Percentiles rank a stretch among this genome's conserved stretches.
Conservation (phyloP, 1,284 basidiomycete species). For the Ustilago tritici region DNA sequence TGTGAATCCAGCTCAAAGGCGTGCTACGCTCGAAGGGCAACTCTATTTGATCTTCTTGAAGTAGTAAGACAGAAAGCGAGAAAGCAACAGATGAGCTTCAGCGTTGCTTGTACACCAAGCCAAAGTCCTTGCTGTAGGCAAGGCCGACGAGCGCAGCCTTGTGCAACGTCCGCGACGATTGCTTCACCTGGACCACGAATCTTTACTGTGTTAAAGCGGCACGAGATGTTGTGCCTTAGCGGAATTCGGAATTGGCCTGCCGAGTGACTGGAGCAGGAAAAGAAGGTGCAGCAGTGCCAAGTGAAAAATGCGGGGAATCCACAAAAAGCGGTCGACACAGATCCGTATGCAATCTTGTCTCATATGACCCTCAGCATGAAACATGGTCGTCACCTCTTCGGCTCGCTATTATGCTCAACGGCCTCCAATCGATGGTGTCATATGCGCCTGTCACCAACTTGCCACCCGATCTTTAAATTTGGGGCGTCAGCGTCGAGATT, state of each 20-base stretch:
- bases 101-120: too few species aligned
- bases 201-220: neutral
- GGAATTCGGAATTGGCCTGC: slow-evolving; percentile 15
- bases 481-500: neutral
- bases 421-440: neutral
- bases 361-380: slow-evolving; percentile 1
- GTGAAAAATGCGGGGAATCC: slow-evolving; percentile 18
- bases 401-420: neutral
- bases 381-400: neutral
- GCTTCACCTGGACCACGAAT: neutral
- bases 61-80: neutral
- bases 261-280: neutral
- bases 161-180: neutral
- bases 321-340: slow-evolving; percentile 6
- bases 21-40: neutral
- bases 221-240: neutral
- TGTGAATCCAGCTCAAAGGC: neutral
- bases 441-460: slow-evolving; percentile 9
- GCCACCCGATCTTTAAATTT: slow-evolving; percentile 1
- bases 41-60: neutral
- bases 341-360: slow-evolving; percentile 15
- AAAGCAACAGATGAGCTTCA: too few species aligned
- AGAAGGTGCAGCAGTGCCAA: neutral
- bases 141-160: neutral
- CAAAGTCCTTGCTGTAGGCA: too few species aligned